Evolutionary conservation across 345 rosid genomes (phyloP).

Genomic region (Gossypium stocksii): DNA sequence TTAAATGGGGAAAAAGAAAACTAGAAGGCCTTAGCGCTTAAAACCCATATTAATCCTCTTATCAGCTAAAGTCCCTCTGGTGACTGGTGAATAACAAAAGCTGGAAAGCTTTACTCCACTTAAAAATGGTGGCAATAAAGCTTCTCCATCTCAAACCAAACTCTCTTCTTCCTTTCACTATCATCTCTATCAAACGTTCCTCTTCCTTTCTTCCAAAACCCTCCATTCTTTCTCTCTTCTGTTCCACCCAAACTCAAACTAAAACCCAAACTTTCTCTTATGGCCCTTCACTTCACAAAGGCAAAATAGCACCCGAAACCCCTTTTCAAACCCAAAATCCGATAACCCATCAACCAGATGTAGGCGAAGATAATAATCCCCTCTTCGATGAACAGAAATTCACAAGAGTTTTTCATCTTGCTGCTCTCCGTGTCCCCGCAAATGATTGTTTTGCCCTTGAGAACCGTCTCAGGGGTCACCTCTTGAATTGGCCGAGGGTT

Average conservation of each 20-base stretch:
- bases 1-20: background rate
- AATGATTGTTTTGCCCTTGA: constrained; percentile 10
- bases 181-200: constrained; percentile 25
- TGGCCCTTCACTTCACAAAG: constrained; percentile 80
- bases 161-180: constrained; percentile 30
- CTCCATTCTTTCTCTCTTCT: constrained; percentile 31
- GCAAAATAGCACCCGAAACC: constrained; percentile 31
- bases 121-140: constrained; percentile 41
- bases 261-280: constrained; percentile 34
- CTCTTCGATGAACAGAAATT: constrained; percentile 44
- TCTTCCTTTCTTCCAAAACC: constrained; percentile 30
- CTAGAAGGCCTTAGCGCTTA: background rate
- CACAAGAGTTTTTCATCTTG: constrained; percentile 25
- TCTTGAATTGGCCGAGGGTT: constrained; percentile 17
- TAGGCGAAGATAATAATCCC: constrained; percentile 21
- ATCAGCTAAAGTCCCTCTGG: background rate
- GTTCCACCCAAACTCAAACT: constrained; percentile 6
- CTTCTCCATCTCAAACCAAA: constrained; percentile 33
- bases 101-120: background rate
- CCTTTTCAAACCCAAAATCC: constrained; percentile 19
- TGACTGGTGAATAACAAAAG: background rate
- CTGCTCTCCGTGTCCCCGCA: constrained; percentile 8
- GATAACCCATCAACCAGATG: constrained; percentile 24
- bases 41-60: constrained; percentile 21
- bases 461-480: constrained; percentile 14